phyloP scores from a whole-genome alignment of 768 basidiomycete genomes.

The Kwoniella dejecticola region DNA sequence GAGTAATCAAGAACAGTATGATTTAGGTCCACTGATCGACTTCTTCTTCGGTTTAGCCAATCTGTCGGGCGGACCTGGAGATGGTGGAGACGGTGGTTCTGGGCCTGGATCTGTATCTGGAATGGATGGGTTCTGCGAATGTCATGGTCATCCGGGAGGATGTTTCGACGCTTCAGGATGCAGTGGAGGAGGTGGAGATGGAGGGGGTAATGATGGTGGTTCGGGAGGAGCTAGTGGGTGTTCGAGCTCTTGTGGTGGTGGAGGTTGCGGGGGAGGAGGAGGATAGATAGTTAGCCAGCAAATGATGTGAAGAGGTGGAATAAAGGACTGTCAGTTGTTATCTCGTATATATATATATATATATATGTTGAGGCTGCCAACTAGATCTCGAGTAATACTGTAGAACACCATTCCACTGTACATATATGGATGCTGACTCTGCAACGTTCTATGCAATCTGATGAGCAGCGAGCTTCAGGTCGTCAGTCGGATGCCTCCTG shows the following conservation, averaged over 20 bases:
- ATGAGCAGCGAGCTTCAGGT: too few species aligned
- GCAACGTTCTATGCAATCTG: too few species aligned
- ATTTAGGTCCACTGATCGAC: background rate
- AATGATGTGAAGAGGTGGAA: too few species aligned
- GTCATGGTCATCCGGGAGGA: background rate
- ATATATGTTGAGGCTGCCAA: too few species aligned
- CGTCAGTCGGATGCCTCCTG: too few species aligned
- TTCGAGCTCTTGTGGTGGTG: background rate
- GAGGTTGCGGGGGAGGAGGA: background rate
- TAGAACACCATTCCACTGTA: too few species aligned
- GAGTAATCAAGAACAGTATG: background rate
- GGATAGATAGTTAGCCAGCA: too few species aligned
- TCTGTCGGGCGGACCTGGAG: background rate
- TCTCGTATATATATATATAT: too few species aligned
- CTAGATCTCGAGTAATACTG: too few species aligned
- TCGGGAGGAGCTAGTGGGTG: background rate
- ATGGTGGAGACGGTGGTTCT: background rate
- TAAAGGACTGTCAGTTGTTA: too few species aligned
- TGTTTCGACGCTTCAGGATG: background rate
- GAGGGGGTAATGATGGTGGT: background rate
- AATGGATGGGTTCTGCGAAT: too few species aligned
- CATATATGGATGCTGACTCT: too few species aligned
- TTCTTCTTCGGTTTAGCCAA: background rate
- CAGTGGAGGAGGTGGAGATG: background rate
- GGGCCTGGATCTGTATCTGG: background rate